Evolutionary conservation across 169 alveolate genomes (phyloP).

Genomic region (Plasmodium ovale): DNA sequence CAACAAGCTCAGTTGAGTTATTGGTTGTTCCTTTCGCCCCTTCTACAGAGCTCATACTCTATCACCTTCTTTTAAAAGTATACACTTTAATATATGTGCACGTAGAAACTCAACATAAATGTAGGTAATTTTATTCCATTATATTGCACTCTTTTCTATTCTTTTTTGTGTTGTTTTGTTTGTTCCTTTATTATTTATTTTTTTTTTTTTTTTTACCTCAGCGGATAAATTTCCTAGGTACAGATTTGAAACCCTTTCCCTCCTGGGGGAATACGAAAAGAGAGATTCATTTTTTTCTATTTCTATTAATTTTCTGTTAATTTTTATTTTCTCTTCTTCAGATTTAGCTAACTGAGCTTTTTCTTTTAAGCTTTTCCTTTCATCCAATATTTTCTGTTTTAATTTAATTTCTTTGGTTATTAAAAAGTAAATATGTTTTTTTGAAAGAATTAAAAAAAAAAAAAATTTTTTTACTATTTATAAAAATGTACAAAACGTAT

Average conservation of each 20-base stretch:
- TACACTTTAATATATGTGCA: no score
- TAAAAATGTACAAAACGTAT: slow-evolving; percentile 17
- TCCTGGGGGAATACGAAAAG: slow-evolving; percentile 50
- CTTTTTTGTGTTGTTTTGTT: background rate
- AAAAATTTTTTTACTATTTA: slow-evolving; percentile 28
- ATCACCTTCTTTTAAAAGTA: no score
- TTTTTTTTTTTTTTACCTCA: slow-evolving; percentile 75
- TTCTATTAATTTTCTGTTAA: slow-evolving; percentile 68
- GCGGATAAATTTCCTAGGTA: slow-evolving; percentile 89
- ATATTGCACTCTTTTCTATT: no score
- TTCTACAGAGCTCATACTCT: no score
- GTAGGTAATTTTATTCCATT: no score
- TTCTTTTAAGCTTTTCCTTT: slow-evolving; percentile 47
- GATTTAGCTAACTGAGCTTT: slow-evolving; percentile 75
- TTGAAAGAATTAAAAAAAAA: slow-evolving; percentile 4
- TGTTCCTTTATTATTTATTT: background rate
- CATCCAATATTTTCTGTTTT: slow-evolving; percentile 75
- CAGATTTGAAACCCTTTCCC: slow-evolving; percentile 79
- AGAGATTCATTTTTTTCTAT: slow-evolving; percentile 70
- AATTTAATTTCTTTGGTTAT: slow-evolving; percentile 32
- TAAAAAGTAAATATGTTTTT: slow-evolving; percentile 17
- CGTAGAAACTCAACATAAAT: no score
- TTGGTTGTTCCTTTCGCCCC: no score
- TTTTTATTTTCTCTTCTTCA: slow-evolving; percentile 79
- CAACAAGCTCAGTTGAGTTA: no score